phyloP scores from a whole-genome alignment of 2,329 filamentous ascomycete species.

The Xylaria sp. region DNA sequence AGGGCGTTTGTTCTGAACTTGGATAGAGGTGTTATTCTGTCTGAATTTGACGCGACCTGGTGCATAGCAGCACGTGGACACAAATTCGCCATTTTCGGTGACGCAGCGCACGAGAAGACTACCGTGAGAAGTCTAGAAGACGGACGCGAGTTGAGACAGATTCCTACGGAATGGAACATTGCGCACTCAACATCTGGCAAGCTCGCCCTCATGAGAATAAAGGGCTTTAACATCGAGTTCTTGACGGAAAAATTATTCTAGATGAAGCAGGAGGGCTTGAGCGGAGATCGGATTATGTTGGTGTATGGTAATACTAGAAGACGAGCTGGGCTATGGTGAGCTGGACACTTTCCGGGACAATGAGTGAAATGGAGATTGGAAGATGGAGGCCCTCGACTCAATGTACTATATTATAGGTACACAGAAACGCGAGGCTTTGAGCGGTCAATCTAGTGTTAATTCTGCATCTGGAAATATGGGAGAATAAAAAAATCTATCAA shows the following conservation, averaged over 20 bases:
- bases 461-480: too few relatives aligned
- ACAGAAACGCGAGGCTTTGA: too few relatives aligned
- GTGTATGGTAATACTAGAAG: too few relatives aligned
- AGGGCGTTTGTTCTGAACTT: background rate
- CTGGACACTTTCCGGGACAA: too few relatives aligned
- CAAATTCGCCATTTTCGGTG: background rate
- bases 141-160: background rate
- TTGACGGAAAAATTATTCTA: background rate
- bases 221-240: background rate
- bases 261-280: background rate
- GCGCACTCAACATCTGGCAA: background rate
- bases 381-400: too few relatives aligned
- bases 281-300: too few relatives aligned
- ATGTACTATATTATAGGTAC: too few relatives aligned
- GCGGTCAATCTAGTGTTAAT: too few relatives aligned
- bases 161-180: background rate
- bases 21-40: background rate
- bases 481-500: too few relatives aligned
- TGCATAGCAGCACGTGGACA: background rate
- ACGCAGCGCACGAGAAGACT: background rate
- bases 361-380: too few relatives aligned
- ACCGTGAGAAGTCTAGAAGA: background rate
- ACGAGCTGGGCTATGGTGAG: too few relatives aligned
- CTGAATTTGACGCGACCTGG: background rate
- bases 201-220: background rate